Evolutionary conservation across 805 yeast genomes (phyloP).

Genomic region (Saccharomyces eubayanus): DNA sequence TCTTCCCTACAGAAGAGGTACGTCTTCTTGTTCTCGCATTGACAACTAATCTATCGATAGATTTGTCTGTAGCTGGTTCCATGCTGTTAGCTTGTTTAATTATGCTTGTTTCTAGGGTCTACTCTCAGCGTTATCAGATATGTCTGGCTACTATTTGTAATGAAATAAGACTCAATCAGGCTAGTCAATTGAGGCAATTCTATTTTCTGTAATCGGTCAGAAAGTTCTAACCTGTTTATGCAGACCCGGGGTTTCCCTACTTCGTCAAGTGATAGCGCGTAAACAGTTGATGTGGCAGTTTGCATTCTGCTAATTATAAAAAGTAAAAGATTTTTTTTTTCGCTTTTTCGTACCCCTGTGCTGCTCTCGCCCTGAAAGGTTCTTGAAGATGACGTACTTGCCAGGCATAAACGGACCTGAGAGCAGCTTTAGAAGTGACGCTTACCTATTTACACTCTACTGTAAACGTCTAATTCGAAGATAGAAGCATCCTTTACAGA

Average conservation of each 20-base stretch:
- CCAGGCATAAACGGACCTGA: not conserved
- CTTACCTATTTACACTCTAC: not conserved
- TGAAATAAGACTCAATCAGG: not conserved
- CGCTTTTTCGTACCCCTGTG: not conserved
- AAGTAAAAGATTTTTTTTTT: not conserved
- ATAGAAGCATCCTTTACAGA: not conserved
- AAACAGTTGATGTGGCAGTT: not conserved
- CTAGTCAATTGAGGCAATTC: not conserved
- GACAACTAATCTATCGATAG: constrained; percentile 4
- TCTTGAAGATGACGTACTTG: not conserved
- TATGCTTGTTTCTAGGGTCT: not conserved
- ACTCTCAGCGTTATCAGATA: not conserved
- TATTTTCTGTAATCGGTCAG: not conserved
- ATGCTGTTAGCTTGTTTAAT: not conserved
- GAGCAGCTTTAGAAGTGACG: not conserved
- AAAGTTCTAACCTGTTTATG: not conserved
- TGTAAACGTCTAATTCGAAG: not conserved
- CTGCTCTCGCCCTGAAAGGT: not conserved
- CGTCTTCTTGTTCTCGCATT: constrained; percentile 35
- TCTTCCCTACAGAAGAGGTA: constrained; percentile 66
- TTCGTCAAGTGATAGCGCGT: not conserved
- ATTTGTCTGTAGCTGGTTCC: not conserved
- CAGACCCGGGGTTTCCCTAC: not conserved
- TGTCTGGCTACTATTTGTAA: not conserved
- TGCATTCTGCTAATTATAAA: not conserved